Base-by-base conservation (phyloP, 2,329 filamentous ascomycete genomes). In the Arthroderma sp. region DNA sequence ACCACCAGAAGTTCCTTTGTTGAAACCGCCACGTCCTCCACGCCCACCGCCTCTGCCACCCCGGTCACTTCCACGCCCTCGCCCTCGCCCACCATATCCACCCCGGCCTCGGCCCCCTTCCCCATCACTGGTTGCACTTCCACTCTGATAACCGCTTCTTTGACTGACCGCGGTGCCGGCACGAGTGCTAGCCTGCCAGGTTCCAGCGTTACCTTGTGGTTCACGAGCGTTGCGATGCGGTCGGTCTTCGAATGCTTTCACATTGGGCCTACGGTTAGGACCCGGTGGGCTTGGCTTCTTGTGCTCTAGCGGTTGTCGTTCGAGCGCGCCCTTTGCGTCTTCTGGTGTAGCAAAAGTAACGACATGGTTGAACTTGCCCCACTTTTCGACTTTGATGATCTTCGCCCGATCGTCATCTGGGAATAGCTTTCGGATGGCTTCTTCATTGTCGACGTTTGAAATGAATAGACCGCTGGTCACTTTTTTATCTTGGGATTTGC, bases 391-490 rank as follows among this genome's bases (percentile, higher is more conserved):
- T 65, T 80, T 82, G 44, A 77, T 65, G 52, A 95, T 86, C 68
- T 93, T 95, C 30, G 75, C 61, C 59, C 78, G 81, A 59, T 95
- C 86, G 56, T 94, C 85, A 8, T 91, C 80, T 1, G 78, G 72
- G 59, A 98, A 89, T 27, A 94, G 72, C 31, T 85, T 80, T 46
- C 82, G 81, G 33, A 86, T 82, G 49, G 88, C 84, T 30, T 94
- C 85, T 52, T 89, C 85, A 44, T 77, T 83, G 56, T 80, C 84
- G 22, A 88, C 80, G 57, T 88, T 88, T 68, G 84, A 85, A 49
- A 98, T 80, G 64, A 95, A 98, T 15, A 98, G 75, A 40, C 85
- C 89, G 56, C 86, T 82, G 54, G 82, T 86, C 53, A 75, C 78
- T 57, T 86, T 75, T 57, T 68, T 74, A 5, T 74, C 74, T 10